A percentile compares a stretch with the other conserved stretches of the same genome.
Evolutionary conservation across 2,329 filamentous ascomycete species (phyloP).

Genomic region (Graphiopsis chlorocephala): DNA sequence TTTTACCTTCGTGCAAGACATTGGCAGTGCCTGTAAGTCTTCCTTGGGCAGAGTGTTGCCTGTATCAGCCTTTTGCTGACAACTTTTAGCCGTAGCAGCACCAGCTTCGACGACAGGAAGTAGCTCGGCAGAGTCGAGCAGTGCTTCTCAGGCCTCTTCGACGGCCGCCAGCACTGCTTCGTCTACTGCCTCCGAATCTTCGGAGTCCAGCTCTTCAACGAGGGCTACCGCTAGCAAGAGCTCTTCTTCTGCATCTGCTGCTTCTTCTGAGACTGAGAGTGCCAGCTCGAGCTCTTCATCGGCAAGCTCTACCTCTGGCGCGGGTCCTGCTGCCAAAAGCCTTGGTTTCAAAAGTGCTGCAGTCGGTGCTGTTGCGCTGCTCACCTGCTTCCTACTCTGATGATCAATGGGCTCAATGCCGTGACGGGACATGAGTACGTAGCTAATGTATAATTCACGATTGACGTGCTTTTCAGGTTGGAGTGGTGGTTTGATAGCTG

Average conservation of each 20-base stretch:
- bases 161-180: background rate
- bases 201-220: background rate
- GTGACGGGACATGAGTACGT: background rate
- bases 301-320: background rate
- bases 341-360: background rate
- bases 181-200: background rate
- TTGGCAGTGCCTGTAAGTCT: background rate
- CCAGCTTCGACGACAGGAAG: background rate
- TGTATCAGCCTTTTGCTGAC: background rate
- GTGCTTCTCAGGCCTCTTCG: background rate
- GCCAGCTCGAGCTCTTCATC: background rate
- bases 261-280: background rate
- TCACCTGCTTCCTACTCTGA: background rate
- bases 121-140: background rate
- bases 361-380: background rate
- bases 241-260: background rate
- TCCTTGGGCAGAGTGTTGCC: too few relatives aligned
- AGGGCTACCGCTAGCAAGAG: background rate
- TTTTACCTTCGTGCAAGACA: constrained; percentile 7
- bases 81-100: background rate
- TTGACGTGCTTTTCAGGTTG: background rate
- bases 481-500: background rate
- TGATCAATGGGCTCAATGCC: background rate
- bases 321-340: background rate
- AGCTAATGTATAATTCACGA: background rate